These are phyloP conservation scores for Fusarium sp. DNA, from an alignment of 2,329 filamentous ascomycete genomes.

Conservation along the genomic window DNA sequence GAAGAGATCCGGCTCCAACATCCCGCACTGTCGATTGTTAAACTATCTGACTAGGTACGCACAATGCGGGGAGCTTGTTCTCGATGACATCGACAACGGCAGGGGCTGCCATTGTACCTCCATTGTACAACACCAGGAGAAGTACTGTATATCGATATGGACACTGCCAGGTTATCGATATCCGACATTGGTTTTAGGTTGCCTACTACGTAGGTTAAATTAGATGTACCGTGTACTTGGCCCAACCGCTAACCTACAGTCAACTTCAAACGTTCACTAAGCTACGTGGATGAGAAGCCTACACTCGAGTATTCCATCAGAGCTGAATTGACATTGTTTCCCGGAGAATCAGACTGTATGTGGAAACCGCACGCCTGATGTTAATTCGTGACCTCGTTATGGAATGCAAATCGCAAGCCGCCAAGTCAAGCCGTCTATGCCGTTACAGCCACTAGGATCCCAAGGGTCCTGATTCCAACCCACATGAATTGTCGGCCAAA, in stretches of 20 bases:
- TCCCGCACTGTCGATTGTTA: background rate
- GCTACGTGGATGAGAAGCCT: background rate
- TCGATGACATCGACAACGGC: conserved; percentile 2
- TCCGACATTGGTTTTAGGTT: background rate
- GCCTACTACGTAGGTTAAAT: background rate
- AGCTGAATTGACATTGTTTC: background rate
- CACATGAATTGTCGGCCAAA: conserved; percentile 17
- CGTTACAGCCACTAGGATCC: conserved; percentile 24
- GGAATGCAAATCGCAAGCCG: conserved; percentile 27
- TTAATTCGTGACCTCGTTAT: conserved; percentile 30
- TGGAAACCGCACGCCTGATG: conserved; percentile 36
- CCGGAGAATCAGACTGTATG: conserved; percentile 35
- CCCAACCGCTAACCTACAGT: conserved; percentile 1
- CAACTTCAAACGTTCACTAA: background rate
- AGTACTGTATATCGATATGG: background rate
- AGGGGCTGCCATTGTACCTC: background rate
- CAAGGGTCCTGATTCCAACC: conserved; percentile 13
- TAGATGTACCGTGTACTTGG: background rate
- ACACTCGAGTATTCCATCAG: background rate
- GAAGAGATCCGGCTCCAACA: background rate
- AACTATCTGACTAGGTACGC: background rate
- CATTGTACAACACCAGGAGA: background rate
- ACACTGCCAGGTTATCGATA: background rate
- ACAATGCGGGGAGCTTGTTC: conserved; percentile 1
- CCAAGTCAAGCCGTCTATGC: conserved; percentile 33